phyloP scores from a whole-genome alignment of 768 basidiomycete species.

The Tricholoma sp. region DNA sequence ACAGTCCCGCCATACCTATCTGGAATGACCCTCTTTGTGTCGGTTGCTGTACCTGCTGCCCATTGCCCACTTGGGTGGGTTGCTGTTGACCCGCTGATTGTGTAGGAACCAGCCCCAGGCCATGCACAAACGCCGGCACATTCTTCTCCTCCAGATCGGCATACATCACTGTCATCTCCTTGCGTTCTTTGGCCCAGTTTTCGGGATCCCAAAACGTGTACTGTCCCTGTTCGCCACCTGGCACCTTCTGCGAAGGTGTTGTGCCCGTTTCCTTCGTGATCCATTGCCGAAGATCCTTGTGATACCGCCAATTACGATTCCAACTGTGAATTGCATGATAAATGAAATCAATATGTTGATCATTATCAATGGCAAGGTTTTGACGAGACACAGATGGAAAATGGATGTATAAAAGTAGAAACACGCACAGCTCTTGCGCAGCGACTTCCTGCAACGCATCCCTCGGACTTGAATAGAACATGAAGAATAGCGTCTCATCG shows the following conservation, averaged over 20 bases:
- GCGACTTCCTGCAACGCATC: conserved; percentile 94
- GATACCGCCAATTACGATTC: conserved; percentile 94
- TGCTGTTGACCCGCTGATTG: conserved; percentile 32
- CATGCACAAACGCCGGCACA: conserved; percentile 52
- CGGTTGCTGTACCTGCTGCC: conserved; percentile 22
- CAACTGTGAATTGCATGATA: conserved; percentile 43
- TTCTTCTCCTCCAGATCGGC: conserved; percentile 73
- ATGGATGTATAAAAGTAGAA: conserved; percentile 9
- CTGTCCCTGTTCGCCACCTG: conserved; percentile 78
- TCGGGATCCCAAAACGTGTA: conserved; percentile 91
- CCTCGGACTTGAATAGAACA: conserved; percentile 92
- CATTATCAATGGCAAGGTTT: neutral
- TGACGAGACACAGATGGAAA: neutral
- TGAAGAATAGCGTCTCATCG: conserved; percentile 96
- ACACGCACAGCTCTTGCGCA: conserved; percentile 86
- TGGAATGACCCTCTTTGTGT: conserved; percentile 41
- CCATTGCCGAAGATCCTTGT: conserved; percentile 83
- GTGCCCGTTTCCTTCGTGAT: conserved; percentile 87
- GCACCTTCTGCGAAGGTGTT: conserved; percentile 68
- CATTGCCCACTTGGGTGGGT: conserved; percentile 13
- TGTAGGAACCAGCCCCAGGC: conserved; percentile 40
- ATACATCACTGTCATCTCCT: conserved; percentile 73
- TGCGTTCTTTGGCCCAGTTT: conserved; percentile 70
- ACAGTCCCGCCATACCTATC: conserved; percentile 49
- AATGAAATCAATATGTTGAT: conserved; percentile 4